phyloP scores from a whole-genome alignment of 176 grass and related monocot species.

The Thinopyrum elongatum region DNA sequence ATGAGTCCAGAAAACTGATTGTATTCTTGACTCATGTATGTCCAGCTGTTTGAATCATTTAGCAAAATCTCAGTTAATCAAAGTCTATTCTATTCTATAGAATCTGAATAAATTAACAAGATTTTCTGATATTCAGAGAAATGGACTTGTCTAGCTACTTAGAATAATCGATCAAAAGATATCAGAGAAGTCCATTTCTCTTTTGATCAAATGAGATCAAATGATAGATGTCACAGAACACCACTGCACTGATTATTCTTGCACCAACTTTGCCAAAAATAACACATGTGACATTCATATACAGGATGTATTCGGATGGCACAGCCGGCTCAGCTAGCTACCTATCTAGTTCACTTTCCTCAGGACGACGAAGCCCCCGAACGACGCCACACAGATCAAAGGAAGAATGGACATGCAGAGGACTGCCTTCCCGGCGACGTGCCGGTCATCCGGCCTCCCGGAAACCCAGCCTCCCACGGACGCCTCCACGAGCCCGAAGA shows the following conservation, averaged over 20 bases:
- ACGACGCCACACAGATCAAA: background rate
- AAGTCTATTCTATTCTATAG: background rate
- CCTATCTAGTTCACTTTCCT: background rate
- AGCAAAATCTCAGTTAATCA: too few relatives aligned
- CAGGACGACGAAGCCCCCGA: background rate
- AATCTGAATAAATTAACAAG: too few relatives aligned
- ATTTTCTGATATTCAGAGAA: background rate
- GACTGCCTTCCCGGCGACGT: background rate
- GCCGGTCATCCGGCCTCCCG: background rate
- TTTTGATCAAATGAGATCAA: background rate
- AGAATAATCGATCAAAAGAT: too few relatives aligned
- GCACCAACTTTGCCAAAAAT: background rate
- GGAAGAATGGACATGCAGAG: background rate
- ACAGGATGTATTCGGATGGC: background rate
- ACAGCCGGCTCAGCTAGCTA: background rate
- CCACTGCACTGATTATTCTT: background rate
- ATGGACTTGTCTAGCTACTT: background rate
- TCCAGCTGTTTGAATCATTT: too few relatives aligned
- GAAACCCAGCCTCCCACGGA: background rate
- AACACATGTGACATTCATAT: background rate
- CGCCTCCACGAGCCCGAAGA: constrained; percentile 14
- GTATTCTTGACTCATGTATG: background rate
- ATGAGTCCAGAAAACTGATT: background rate
- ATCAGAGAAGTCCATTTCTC: too few relatives aligned
- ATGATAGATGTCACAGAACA: background rate